phyloP scores from a whole-genome alignment of 1,284 basidiomycete genomes.

The Uromyces viciae-fabae region DNA sequence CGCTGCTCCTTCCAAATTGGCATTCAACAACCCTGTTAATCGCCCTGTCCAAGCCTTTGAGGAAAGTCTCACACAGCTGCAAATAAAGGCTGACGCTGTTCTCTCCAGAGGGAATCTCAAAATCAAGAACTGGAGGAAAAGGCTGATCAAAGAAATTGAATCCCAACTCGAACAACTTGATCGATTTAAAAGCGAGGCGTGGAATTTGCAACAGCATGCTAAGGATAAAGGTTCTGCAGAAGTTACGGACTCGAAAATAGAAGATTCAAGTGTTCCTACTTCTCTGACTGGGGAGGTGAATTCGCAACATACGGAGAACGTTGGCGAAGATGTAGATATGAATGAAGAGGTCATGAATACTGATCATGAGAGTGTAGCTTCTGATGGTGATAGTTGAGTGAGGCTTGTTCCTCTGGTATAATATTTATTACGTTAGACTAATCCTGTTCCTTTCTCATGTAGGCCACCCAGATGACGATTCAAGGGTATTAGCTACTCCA shows the following conservation, averaged over 20 bases:
- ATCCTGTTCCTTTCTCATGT: background rate
- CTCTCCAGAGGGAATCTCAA: constrained; percentile 35
- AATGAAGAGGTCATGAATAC: constrained; percentile 24
- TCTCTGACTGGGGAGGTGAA: background rate
- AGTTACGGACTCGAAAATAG: background rate
- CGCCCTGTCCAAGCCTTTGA: constrained; percentile 25
- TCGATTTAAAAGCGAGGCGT: constrained; percentile 29
- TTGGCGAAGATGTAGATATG: constrained; percentile 10
- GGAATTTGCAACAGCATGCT: constrained; percentile 24
- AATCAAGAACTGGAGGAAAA: constrained; percentile 33
- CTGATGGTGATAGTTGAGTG: constrained; percentile 23
- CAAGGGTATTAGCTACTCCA: background rate
- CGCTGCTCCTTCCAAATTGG: constrained; percentile 5
- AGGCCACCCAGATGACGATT: background rate
- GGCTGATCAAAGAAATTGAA: constrained; percentile 28
- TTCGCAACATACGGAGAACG: background rate
- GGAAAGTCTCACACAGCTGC: constrained; percentile 26
- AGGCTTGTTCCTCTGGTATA: too few relatives aligned
- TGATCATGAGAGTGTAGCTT: constrained; percentile 20
- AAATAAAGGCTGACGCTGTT: constrained; percentile 38
- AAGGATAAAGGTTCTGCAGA: background rate
- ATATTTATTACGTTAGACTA: background rate
- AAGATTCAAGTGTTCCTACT: background rate
- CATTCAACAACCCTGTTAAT: constrained; percentile 32
- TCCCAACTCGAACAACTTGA: constrained; percentile 37